These are phyloP conservation scores for Pseudotsuga menziesii DNA, from an alignment of 75 land plant species.

Conservation along the genomic window DNA sequence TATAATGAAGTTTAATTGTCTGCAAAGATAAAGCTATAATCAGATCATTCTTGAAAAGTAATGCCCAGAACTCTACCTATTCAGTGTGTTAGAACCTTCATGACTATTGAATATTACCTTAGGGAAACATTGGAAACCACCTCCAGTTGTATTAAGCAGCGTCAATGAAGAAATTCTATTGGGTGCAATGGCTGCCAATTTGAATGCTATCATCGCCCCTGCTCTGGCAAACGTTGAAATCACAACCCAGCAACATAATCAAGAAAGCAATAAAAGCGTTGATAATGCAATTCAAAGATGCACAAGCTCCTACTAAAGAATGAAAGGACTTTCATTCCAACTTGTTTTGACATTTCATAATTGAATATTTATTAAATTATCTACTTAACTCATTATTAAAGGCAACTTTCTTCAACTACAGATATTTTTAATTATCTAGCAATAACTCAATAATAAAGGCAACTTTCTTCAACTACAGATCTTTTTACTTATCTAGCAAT, in stretches of 20 bases:
- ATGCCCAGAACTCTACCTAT: not conserved
- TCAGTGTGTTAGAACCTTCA: not conserved
- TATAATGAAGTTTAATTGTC: not conserved
- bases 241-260: slow-evolving; percentile 1
- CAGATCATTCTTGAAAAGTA: not conserved
- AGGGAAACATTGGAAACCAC: slow-evolving; percentile 93
- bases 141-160: slow-evolving; percentile 85
- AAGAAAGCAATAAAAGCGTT: not conserved
- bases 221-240: slow-evolving; percentile 13
- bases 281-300: not conserved
- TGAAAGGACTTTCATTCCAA: not conserved
- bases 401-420: not conserved
- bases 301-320: not conserved
- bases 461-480: not conserved
- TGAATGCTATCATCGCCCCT: slow-evolving; percentile 97
- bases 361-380: not conserved
- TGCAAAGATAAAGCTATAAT: not conserved
- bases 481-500: not conserved
- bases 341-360: too few species aligned
- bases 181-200: slow-evolving; percentile 84
- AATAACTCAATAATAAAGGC: not conserved
- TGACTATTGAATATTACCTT: slow-evolving; percentile 46
- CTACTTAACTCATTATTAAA: not conserved
- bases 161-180: slow-evolving; percentile 76
- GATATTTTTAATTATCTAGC: too few species aligned